Evolutionary conservation across 164 flowering plant species (phyloP).

Genomic region (Magnolia officinalis): DNA sequence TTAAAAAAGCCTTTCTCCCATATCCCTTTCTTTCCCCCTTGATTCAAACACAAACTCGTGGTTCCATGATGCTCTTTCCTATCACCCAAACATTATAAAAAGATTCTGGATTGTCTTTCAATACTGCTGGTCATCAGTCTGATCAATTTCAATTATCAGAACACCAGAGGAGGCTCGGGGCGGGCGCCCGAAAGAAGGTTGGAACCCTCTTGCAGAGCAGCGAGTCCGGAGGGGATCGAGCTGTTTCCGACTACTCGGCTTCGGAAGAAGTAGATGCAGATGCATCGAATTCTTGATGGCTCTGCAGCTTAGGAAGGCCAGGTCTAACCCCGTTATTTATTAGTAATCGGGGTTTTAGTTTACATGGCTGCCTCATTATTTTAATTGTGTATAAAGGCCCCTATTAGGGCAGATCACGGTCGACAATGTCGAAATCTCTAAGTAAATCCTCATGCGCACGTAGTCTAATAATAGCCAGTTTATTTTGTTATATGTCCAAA

Average conservation of each 20-base stretch:
- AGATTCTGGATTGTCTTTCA: background rate
- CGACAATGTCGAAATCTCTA: background rate
- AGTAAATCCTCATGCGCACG: constrained; percentile 3
- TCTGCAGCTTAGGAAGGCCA: constrained; percentile 7
- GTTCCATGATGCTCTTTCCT: no score
- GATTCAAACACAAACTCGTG: no score
- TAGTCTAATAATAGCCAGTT: background rate
- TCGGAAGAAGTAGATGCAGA: constrained; percentile 50
- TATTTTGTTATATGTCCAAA: no score
- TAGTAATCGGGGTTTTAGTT: constrained; percentile 3
- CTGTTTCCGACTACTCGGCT: constrained; percentile 32
- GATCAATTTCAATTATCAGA: constrained; percentile 30
- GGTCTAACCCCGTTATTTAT: constrained; percentile 5
- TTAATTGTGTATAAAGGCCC: constrained; percentile 26
- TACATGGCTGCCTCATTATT: constrained; percentile 11
- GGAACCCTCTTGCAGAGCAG: constrained; percentile 27
- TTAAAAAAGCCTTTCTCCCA: no score
- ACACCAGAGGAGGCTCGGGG: constrained; percentile 43
- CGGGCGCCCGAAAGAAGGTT: constrained; percentile 29
- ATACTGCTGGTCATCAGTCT: background rate
- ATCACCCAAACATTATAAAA: no score
- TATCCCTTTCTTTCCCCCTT: no score
- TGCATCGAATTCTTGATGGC: constrained; percentile 26
- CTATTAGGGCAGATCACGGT: constrained; percentile 28
- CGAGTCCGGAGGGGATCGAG: constrained; percentile 42